Percentiles rank a stretch among this genome's conserved stretches.
These are phyloP conservation scores for Penicillium verhagenii DNA, from an alignment of 495 filamentous ascomycete species.

Conservation along the genomic window DNA sequence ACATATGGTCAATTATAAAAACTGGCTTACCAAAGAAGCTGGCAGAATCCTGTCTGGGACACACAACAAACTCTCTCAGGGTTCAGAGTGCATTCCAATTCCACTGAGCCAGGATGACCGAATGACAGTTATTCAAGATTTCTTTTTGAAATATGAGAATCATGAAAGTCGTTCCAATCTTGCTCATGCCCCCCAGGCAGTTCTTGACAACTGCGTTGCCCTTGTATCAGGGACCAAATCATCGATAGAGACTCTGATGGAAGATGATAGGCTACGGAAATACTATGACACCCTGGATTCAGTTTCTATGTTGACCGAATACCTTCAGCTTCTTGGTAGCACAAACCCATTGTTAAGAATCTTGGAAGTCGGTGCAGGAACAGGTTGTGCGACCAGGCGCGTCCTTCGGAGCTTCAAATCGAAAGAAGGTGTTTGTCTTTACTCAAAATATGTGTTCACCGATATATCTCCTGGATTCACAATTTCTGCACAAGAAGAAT, in stretches of 20 bases:
- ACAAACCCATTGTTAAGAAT: constrained; percentile 39
- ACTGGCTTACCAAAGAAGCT: too few relatives aligned
- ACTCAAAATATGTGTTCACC: constrained; percentile 34
- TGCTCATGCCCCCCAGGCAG: not conserved
- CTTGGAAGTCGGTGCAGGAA: constrained; percentile 49
- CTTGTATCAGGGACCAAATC: not conserved
- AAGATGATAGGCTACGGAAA: not conserved
- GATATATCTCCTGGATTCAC: constrained; percentile 46
- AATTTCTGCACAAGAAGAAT: constrained; percentile 31
- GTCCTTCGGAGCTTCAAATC: not conserved
- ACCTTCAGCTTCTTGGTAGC: constrained; percentile 29
- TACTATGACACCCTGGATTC: not conserved
- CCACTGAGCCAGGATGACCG: too few relatives aligned
- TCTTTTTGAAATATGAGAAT: not conserved
- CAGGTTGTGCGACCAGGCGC: constrained; percentile 29
- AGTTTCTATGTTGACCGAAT: not conserved
- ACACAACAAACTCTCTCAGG: too few relatives aligned
- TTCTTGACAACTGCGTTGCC: not conserved
- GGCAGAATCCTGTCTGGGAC: too few relatives aligned
- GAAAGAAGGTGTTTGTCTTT: constrained; percentile 16
- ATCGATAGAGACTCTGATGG: not conserved
- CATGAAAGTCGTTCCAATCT: not conserved
- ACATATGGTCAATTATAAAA: too few relatives aligned
- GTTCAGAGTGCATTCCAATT: too few relatives aligned
- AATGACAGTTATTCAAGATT: not conserved